These are phyloP conservation scores for Colletotrichum cordylinicola DNA, from an alignment of 2,329 filamentous ascomycete genomes.

Conservation along the genomic window DNA sequence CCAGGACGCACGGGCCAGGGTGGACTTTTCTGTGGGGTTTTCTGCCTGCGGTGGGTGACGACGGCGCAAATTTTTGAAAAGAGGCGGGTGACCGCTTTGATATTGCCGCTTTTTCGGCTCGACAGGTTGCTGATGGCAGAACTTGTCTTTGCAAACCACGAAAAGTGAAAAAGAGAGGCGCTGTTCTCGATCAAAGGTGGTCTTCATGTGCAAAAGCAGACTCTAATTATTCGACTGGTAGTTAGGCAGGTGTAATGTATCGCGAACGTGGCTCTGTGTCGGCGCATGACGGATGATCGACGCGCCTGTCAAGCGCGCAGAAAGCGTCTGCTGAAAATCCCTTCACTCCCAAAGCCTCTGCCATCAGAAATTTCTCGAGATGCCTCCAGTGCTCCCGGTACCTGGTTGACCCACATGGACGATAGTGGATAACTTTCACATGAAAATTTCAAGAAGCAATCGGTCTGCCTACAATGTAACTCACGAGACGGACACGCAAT, in stretches of 20 bases:
- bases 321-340: not conserved
- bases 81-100: conserved; percentile 11
- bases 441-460: not conserved
- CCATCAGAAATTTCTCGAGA: not conserved
- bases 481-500: not conserved
- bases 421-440: not conserved
- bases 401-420: not conserved
- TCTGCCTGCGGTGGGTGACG: not conserved
- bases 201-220: not conserved
- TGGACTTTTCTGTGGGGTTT: not conserved
- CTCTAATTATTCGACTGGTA: not conserved
- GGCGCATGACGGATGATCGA: not conserved
- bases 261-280: not conserved
- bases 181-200: not conserved
- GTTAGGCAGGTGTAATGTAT: not conserved
- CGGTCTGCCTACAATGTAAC: not conserved
- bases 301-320: not conserved
- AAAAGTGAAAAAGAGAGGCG: not conserved
- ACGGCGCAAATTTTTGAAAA: not conserved
- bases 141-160: not conserved
- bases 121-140: not conserved
- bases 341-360: not conserved
- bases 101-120: conserved; percentile 2
- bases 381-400: not conserved
- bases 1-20: not conserved